phyloP scores from a whole-genome alignment of 306 rosid genomes.

The Carpinus viminea region DNA sequence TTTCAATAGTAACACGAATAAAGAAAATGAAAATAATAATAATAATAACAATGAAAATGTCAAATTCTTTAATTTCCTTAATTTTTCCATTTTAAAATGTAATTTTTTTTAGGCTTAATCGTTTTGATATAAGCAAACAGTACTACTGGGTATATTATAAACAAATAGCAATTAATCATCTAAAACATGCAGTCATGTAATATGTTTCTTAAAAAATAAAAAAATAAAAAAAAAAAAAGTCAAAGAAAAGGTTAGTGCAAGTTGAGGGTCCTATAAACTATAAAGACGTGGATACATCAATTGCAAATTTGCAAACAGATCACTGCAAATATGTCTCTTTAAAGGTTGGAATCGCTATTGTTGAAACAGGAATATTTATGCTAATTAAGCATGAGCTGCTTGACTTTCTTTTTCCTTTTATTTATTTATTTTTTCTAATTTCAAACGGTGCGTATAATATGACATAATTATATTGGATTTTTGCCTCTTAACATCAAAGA shows the following conservation, averaged over 20 bases:
- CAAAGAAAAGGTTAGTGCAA: not conserved
- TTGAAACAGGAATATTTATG: slow-evolving; percentile 2
- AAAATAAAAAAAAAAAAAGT: not conserved
- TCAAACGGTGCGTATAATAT: not conserved
- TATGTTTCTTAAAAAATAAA: too few relatives aligned
- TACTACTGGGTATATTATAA: not conserved
- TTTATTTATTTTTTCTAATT: not conserved
- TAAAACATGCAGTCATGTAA: not conserved
- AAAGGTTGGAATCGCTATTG: slow-evolving; percentile 15
- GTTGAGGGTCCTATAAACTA: not conserved
- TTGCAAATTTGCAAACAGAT: not conserved
- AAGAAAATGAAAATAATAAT: too few relatives aligned
- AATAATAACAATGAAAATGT: not conserved
- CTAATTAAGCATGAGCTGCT: not conserved
- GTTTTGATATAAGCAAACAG: not conserved
- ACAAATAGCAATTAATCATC: not conserved
- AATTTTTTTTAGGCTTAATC: not conserved
- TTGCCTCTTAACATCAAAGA: not conserved
- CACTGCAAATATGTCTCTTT: slow-evolving; percentile 12
- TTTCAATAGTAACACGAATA: not conserved
- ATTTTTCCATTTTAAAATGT: too few relatives aligned
- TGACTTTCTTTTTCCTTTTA: not conserved
- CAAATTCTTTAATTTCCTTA: not conserved
- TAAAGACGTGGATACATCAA: not conserved
- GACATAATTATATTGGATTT: not conserved